These are phyloP conservation scores for Creolimax fragrantissima DNA, from an alignment of 78 protist species.

Conservation along the genomic window DNA sequence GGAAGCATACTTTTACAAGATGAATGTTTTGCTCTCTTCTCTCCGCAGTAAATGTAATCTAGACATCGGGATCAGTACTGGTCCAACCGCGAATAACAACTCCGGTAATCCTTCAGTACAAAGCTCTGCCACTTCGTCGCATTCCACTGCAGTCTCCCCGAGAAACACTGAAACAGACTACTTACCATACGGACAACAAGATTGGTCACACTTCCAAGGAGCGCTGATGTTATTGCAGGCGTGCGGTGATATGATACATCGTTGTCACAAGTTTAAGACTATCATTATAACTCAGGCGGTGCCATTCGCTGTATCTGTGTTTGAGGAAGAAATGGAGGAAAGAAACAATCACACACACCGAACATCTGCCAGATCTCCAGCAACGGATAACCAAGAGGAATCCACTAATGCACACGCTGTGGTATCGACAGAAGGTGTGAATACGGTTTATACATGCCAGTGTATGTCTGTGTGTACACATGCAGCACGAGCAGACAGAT, in stretches of 20 bases:
- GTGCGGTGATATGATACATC: background rate
- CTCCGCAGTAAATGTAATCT: background rate
- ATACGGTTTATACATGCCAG: no score
- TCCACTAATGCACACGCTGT: no score
- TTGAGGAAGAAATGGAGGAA: background rate
- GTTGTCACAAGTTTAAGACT: background rate
- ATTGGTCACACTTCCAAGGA: constrained; percentile 4
- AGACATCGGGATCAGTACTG: background rate
- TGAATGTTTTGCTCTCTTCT: background rate
- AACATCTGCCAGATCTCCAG: no score
- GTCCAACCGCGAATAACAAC: background rate
- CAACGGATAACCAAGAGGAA: no score
- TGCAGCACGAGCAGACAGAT: no score
- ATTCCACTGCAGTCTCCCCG: background rate
- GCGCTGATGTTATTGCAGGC: constrained; percentile 6
- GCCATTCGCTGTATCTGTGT: background rate
- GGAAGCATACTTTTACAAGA: background rate
- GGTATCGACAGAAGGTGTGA: no score
- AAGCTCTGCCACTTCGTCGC: background rate
- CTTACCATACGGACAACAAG: background rate
- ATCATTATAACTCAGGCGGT: background rate
- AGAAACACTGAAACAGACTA: background rate
- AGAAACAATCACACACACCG: background rate
- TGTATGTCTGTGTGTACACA: no score
- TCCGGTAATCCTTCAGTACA: background rate